Conservation (phyloP, 169 alveolate genomes). For the Eimeria necatrix region DNA sequence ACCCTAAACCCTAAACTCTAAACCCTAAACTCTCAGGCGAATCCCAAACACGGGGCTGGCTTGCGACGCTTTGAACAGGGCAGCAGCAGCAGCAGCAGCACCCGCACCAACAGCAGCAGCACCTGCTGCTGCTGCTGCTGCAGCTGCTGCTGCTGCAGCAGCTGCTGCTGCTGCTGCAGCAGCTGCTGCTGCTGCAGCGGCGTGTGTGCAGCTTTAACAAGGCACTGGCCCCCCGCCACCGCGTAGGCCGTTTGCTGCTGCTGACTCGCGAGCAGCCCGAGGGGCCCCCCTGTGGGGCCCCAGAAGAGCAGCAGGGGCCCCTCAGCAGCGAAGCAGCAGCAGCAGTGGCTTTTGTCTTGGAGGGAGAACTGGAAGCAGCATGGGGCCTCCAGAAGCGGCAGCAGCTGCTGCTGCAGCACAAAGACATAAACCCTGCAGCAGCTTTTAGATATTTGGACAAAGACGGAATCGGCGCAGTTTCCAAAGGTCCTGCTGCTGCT, state of each 20-base stretch:
- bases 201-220: not conserved
- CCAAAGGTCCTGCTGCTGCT: not conserved
- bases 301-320: not conserved
- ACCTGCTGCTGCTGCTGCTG: not conserved
- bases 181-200: not conserved
- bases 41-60: no score
- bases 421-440: slow-evolving; percentile 5
- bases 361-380: slow-evolving; percentile 32
- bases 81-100: slow-evolving; percentile 37
- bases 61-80: not conserved
- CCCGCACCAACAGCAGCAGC: not conserved
- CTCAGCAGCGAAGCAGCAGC: slow-evolving; percentile 23
- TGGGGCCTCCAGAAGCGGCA: not conserved
- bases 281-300: not conserved
- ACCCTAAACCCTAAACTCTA: slow-evolving; percentile 18
- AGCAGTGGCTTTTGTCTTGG: slow-evolving; percentile 12
- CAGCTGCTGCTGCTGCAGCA: not conserved
- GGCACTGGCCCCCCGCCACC: not conserved
- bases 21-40: not conserved
- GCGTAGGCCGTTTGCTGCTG: not conserved
- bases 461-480: not conserved
- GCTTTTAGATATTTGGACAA: not conserved
- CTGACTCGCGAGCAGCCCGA: not conserved
- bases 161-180: not conserved
- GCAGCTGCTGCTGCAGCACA: slow-evolving; percentile 67